Percentiles rank a stretch among this genome's conserved stretches.
Evolutionary conservation across 2,329 filamentous ascomycete genomes (phyloP).

Genomic region (Fusarium annulatum): DNA sequence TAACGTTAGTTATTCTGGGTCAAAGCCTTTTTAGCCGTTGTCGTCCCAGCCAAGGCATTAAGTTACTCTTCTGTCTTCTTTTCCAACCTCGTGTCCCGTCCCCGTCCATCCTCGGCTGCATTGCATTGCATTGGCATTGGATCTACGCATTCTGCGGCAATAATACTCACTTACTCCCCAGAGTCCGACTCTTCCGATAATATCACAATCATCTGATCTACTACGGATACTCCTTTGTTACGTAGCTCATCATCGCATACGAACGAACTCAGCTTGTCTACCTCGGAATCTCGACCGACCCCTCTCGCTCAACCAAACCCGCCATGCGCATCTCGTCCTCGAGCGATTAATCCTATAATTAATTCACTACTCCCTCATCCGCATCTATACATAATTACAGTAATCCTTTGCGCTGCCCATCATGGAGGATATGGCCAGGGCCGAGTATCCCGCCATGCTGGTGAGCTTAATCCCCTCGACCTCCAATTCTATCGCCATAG

Average conservation of each 20-base stretch:
- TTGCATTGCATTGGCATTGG: constrained; percentile 14
- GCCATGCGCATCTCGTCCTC: constrained; percentile 29
- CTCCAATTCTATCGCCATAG: background rate
- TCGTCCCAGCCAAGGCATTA: constrained; percentile 20
- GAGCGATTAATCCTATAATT: constrained; percentile 32
- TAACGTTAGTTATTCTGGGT: background rate
- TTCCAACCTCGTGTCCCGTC: constrained; percentile 11
- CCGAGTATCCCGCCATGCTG: constrained; percentile 95
- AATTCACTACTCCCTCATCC: constrained; percentile 11
- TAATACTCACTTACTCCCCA: background rate
- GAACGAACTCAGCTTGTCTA: constrained; percentile 15
- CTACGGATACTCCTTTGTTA: constrained; percentile 7
- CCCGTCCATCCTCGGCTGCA: background rate
- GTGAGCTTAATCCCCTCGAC: constrained; percentile 64
- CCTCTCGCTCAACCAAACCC: constrained; percentile 26
- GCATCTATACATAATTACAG: constrained; percentile 31
- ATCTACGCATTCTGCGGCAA: constrained; percentile 8
- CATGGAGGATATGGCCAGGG: constrained; percentile 83
- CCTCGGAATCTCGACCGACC: constrained; percentile 35
- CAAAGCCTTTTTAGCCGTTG: constrained; percentile 24
- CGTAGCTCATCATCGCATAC: constrained; percentile 10
- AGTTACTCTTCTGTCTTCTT: constrained; percentile 1
- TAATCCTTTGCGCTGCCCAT: constrained; percentile 49
- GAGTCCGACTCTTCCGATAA: constrained; percentile 29
- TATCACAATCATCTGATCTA: constrained; percentile 8